Evolutionary conservation across 1,284 basidiomycete genomes (phyloP).

Genomic region (Somion occarium): DNA sequence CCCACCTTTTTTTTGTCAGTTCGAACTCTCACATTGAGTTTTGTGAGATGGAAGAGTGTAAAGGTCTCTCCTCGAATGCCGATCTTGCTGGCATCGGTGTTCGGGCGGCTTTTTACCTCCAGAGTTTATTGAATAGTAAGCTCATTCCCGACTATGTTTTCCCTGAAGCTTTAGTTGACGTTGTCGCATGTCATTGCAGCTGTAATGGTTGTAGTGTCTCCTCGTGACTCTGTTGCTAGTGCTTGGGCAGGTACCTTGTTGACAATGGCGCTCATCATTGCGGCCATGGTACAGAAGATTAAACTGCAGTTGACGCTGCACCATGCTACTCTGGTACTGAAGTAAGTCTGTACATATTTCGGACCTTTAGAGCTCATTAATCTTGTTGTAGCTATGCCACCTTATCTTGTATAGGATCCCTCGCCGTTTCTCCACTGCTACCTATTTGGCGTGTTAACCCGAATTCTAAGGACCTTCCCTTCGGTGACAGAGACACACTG

Average conservation of each 20-base stretch:
- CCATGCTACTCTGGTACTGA: conserved; percentile 24
- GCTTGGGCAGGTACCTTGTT: conserved; percentile 27
- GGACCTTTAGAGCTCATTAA: background rate
- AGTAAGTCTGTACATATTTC: conserved; percentile 16
- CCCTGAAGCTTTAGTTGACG: too few relatives aligned
- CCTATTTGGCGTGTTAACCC: conserved; percentile 25
- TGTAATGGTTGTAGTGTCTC: conserved; percentile 24
- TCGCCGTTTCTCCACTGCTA: conserved; percentile 24
- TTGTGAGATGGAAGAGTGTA: conserved; percentile 10
- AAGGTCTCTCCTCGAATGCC: conserved; percentile 22
- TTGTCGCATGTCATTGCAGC: conserved; percentile 13
- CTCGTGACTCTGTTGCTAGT: conserved; percentile 23
- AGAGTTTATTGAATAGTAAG: conserved; percentile 26
- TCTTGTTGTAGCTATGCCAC: conserved; percentile 22
- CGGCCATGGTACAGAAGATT: conserved; percentile 24
- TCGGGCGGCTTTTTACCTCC: conserved; percentile 25
- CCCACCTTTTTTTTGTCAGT: too few relatives aligned
- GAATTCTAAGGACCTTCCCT: conserved; percentile 17
- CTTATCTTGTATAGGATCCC: conserved; percentile 26
- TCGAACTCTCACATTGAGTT: too few relatives aligned
- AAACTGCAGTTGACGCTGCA: conserved; percentile 22
- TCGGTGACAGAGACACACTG: conserved; percentile 17
- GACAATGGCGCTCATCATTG: conserved; percentile 24
- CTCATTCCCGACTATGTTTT: background rate
- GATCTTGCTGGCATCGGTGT: conserved; percentile 27